phyloP scores from a whole-genome alignment of 208 protist species.

The Wallacemonas collosoma region DNA sequence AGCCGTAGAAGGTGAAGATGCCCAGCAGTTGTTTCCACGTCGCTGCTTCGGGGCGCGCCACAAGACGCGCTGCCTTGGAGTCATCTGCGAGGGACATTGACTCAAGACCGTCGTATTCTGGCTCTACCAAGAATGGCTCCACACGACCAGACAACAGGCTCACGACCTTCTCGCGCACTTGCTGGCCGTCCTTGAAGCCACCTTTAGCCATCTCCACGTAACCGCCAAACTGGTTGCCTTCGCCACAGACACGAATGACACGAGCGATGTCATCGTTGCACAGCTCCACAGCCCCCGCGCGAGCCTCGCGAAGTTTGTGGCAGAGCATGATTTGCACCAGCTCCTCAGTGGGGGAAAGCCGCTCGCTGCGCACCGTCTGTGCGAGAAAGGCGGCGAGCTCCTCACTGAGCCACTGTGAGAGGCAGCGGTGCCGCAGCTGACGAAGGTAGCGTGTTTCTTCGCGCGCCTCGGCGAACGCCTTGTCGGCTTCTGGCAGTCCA shows the following conservation, averaged over 20 bases:
- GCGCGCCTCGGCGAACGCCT: constrained; percentile 54
- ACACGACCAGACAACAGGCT: constrained; percentile 81
- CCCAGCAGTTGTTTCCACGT: constrained; percentile 92
- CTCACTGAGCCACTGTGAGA: constrained; percentile 68
- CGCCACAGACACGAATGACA: constrained; percentile 77
- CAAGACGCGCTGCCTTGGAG: constrained; percentile 19
- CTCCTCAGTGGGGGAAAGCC: constrained; percentile 39
- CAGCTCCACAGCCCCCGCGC: constrained; percentile 38
- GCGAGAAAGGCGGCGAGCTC: constrained; percentile 56
- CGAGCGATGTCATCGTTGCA: constrained; percentile 63
- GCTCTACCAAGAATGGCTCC: constrained; percentile 75
- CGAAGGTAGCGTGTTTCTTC: constrained; percentile 74
- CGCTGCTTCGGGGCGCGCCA: constrained; percentile 43
- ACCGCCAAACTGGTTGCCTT: constrained; percentile 84
- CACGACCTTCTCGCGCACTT: constrained; percentile 74
- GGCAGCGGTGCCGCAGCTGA: constrained; percentile 76
- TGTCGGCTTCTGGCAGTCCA: constrained; percentile 72
- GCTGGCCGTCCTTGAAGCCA: constrained; percentile 41
- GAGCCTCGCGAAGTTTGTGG: constrained; percentile 71
- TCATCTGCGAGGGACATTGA: not conserved
- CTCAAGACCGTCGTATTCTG: constrained; percentile 46
- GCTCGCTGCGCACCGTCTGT: constrained; percentile 10
- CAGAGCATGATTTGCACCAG: constrained; percentile 82
- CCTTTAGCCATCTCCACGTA: constrained; percentile 67
- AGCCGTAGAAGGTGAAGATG: constrained; percentile 88